Evolutionary conservation across 345 rosid species (phyloP), one percentile per base, ranked within the genome.

Genomic region (Tarenaya hassleriana): DNA sequence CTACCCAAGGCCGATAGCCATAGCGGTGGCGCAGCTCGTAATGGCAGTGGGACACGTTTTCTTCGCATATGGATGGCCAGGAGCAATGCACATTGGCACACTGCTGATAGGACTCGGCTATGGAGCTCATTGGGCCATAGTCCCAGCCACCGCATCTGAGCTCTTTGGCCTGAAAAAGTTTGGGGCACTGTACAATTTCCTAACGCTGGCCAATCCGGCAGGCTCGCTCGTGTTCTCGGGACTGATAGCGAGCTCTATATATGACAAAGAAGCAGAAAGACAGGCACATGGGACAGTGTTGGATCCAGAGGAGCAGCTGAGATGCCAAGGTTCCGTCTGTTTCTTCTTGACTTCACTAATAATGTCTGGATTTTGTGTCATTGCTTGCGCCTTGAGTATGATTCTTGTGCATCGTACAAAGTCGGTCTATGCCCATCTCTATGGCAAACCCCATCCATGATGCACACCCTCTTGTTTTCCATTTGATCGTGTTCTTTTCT

Each of bases 51-150:
- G 97, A 17, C 95, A 94, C 52, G 14, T 94, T 43, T 83, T 94
- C 84, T 77, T 81, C 41, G 99, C 92, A 9, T 78, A 71, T 33
- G 99, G 94, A 42, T 88, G 97, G 97, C 92, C 97, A 5, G 92
- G 92, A 50, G 83, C 88, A 10, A 77, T 94, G 95, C 48, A 94
- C 68, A 66, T 86, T 13, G 99, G 95, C 19, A 94, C 99, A 7
- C 72, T 88, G 42, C 47, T 94, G 77, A 86, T 83, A 14, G 99
- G 99, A 12, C 89, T 86, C 2, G 94, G 97, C 34, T 88, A 94
- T 37, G 99, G 99, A 14, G 81, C 97, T n/a, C 97, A 88, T 35
- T 94, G 97, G 99, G 97, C 97, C 14, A 86, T 94, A 34, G 91
- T 94, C 47, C 99, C 99, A 3, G 99, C 97, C 27, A 74, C 94